A percentile compares a stretch with the other conserved stretches of the same genome.
Conservation (phyloP, 257 asterid genomes). For the Lithospermum erythrorhizon region DNA sequence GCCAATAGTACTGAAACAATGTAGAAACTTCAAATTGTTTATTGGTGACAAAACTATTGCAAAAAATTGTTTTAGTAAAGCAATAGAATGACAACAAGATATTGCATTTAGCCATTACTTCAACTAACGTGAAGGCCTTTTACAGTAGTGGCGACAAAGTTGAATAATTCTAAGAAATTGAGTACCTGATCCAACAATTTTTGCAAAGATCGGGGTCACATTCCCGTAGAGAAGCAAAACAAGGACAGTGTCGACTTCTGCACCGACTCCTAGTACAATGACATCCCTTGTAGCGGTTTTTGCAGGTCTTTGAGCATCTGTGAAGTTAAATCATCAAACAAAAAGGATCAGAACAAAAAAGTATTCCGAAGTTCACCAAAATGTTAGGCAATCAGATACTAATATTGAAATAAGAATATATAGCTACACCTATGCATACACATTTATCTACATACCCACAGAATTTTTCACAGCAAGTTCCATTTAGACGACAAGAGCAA, state of each 20-base stretch:
- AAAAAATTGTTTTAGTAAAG: background rate
- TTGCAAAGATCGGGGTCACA: constrained; percentile 99
- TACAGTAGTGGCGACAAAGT: background rate
- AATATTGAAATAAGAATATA: too few species aligned
- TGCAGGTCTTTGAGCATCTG: constrained; percentile 95
- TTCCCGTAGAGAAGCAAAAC: constrained; percentile 98
- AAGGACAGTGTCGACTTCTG: constrained; percentile 96
- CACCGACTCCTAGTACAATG: constrained; percentile 98
- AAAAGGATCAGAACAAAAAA: background rate
- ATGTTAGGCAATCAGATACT: background rate
- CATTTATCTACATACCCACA: constrained; percentile 57
- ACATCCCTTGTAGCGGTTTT: constrained; percentile 93
- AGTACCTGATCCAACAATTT: constrained; percentile 94
- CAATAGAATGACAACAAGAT: background rate
- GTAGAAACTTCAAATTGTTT: background rate
- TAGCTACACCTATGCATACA: background rate
- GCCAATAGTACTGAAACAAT: background rate
- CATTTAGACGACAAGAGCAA: constrained; percentile 71
- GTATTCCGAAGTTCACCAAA: background rate
- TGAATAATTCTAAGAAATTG: background rate
- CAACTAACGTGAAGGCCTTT: background rate
- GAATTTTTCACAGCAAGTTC: constrained; percentile 71
- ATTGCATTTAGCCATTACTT: background rate
- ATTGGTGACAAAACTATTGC: background rate
- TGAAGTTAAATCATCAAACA: constrained; percentile 4